These are phyloP conservation scores for Neurospora sp. DNA, from an alignment of 495 filamentous ascomycete species.

Conservation along the genomic window DNA sequence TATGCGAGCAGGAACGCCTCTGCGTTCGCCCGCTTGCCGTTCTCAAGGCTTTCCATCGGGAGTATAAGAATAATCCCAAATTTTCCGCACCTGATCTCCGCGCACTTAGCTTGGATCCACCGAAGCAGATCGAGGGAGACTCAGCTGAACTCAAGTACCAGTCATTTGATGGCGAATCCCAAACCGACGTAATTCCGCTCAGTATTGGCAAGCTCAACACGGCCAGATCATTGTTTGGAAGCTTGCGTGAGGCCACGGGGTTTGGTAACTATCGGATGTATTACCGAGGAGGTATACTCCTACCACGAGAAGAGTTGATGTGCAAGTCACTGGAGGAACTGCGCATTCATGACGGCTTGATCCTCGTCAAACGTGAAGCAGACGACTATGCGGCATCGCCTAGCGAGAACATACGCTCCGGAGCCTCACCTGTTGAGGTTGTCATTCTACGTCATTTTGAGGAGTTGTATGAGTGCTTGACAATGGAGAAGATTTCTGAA, in stretches of 20 bases:
- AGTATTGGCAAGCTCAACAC: slow-evolving; percentile 63
- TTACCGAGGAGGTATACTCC: slow-evolving; percentile 34
- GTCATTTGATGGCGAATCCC: slow-evolving; percentile 50
- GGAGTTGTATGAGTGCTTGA: slow-evolving; percentile 72
- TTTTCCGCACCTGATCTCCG: slow-evolving; percentile 41
- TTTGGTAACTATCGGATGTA: slow-evolving; percentile 58
- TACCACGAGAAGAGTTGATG: slow-evolving; percentile 38
- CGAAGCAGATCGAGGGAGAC: slow-evolving; percentile 42
- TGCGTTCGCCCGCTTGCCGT: slow-evolving; percentile 57
- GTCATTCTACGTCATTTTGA: slow-evolving; percentile 81
- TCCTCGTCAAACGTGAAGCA: slow-evolving; percentile 44
- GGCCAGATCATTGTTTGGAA: slow-evolving; percentile 52
- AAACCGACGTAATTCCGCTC: slow-evolving; percentile 46
- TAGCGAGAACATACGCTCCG: slow-evolving; percentile 21
- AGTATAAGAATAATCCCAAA: slow-evolving; percentile 36
- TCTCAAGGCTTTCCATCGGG: slow-evolving; percentile 35
- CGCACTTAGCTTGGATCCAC: slow-evolving; percentile 28
- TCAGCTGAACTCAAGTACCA: slow-evolving; percentile 62
- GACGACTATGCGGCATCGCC: slow-evolving; percentile 26
- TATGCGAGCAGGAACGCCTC: slow-evolving; percentile 44
- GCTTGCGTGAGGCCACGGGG: slow-evolving; percentile 54
- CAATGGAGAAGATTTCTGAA: slow-evolving; percentile 59
- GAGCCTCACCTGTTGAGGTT: slow-evolving; percentile 49
- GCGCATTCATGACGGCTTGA: slow-evolving; percentile 48
- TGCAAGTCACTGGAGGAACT: slow-evolving; percentile 48